phyloP scores from a whole-genome alignment of 305 asterid genomes.

The Fraxinus dipetala region DNA sequence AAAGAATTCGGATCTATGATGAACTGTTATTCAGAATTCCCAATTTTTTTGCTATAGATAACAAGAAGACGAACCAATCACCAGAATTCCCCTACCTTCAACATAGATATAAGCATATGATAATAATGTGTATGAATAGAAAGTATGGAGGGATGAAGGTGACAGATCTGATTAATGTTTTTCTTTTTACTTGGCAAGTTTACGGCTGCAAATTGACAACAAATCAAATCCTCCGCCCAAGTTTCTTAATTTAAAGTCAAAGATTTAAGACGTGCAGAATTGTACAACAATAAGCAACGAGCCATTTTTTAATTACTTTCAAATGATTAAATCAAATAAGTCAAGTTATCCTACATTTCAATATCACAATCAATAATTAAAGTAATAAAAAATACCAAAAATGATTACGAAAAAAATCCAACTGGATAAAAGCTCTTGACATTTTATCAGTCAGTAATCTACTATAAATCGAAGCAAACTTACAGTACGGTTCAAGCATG shows the following conservation, averaged over 20 bases:
- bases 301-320: too few relatives aligned
- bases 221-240: neutral
- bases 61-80: neutral
- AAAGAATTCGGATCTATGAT: conserved; percentile 24
- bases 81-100: neutral
- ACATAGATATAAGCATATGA: neutral
- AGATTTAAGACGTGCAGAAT: too few relatives aligned
- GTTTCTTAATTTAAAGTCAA: neutral
- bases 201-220: neutral
- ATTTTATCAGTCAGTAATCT: too few relatives aligned
- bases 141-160: neutral
- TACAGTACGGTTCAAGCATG: too few relatives aligned
- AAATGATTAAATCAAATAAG: too few relatives aligned
- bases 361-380: too few relatives aligned
- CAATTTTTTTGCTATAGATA: neutral
- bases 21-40: neutral
- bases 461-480: too few relatives aligned
- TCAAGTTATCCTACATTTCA: too few relatives aligned
- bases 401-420: too few relatives aligned
- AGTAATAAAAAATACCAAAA: too few relatives aligned
- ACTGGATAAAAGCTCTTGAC: too few relatives aligned
- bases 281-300: too few relatives aligned
- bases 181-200: neutral
- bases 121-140: neutral
- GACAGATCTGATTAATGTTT: neutral